These are phyloP conservation scores for Geosmithia putterillii DNA, from an alignment of 2,329 filamentous ascomycete genomes.

Conservation along the genomic window DNA sequence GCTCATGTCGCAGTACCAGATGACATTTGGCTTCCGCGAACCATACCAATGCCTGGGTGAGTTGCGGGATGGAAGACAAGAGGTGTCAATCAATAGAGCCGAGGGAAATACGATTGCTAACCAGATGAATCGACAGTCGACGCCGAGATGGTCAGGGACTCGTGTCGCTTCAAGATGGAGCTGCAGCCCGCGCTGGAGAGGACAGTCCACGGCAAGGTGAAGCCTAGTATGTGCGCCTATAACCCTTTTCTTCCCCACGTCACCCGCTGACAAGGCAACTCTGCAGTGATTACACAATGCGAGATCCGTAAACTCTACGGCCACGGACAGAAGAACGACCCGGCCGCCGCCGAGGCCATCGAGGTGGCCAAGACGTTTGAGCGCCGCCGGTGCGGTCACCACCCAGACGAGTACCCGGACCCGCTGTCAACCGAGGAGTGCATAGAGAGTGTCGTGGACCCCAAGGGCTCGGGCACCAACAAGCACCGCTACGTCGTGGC, in stretches of 20 bases:
- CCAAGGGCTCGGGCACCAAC: slow-evolving; percentile 58
- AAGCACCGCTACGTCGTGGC: slow-evolving; percentile 73
- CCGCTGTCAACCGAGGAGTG: slow-evolving; percentile 61
- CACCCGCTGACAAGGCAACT: slow-evolving; percentile 9
- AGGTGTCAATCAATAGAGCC: background rate
- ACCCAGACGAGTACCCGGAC: slow-evolving; percentile 57
- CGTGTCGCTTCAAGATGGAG: slow-evolving; percentile 80
- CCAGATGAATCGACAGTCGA: slow-evolving; percentile 48
- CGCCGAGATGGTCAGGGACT: slow-evolving; percentile 71
- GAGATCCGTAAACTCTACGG: slow-evolving; percentile 69
- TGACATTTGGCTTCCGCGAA: slow-evolving; percentile 82
- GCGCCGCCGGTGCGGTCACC: slow-evolving; percentile 66
- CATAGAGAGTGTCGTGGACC: slow-evolving; percentile 62
- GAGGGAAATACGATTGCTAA: background rate
- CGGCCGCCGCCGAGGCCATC: slow-evolving; percentile 48
- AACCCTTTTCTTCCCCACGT: slow-evolving; percentile 1
- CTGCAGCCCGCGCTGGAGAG: slow-evolving; percentile 63
- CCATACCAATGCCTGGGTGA: slow-evolving; percentile 79
- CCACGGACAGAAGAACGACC: slow-evolving; percentile 48
- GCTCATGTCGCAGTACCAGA: slow-evolving; percentile 84
- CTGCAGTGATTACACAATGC: slow-evolving; percentile 65
- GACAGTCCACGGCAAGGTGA: slow-evolving; percentile 78
- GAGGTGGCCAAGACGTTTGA: slow-evolving; percentile 64
- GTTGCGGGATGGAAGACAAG: too few relatives aligned
- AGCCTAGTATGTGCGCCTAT: slow-evolving; percentile 49